These are phyloP conservation scores for Penicillium sp. DNA, from an alignment of 2,329 filamentous ascomycete species.

Conservation along the genomic window DNA sequence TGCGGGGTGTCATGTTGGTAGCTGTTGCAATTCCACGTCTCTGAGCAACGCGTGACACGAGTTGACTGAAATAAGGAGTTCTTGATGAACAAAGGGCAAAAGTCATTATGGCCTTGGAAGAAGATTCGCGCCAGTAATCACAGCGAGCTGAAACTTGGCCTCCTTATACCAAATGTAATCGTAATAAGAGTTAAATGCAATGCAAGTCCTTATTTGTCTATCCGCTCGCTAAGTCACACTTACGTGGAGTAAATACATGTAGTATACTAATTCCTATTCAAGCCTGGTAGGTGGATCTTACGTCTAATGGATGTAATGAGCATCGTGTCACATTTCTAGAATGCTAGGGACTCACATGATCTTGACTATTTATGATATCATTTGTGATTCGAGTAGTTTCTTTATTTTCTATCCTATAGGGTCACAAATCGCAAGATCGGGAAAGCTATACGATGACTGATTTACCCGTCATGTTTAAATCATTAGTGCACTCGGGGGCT, in stretches of 20 bases:
- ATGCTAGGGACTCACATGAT: neutral
- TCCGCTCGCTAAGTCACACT: neutral
- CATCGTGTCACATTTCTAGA: neutral
- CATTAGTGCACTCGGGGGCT: too few species aligned
- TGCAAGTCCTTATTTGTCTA: neutral
- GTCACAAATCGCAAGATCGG: neutral
- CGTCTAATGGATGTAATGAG: neutral
- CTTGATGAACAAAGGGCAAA: neutral
- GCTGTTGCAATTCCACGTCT: slow-evolving; percentile 2
- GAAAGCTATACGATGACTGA: neutral
- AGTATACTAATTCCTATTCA: neutral
- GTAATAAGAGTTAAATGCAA: neutral
- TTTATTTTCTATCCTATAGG: neutral
- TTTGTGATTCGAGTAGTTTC: neutral
- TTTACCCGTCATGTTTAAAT: neutral
- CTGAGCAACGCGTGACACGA: neutral
- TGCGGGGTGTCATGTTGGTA: slow-evolving; percentile 7
- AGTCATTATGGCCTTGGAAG: neutral
- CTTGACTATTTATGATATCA: neutral
- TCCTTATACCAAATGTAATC: neutral
- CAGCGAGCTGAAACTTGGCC: neutral
- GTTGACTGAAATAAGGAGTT: neutral
- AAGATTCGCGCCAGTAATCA: neutral
- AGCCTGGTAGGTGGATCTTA: neutral
- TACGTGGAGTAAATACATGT: neutral